Percentiles rank a stretch among this genome's conserved stretches.
Conservation (phyloP, 768 basidiomycete genomes). For the Pleurotus eryngii region DNA sequence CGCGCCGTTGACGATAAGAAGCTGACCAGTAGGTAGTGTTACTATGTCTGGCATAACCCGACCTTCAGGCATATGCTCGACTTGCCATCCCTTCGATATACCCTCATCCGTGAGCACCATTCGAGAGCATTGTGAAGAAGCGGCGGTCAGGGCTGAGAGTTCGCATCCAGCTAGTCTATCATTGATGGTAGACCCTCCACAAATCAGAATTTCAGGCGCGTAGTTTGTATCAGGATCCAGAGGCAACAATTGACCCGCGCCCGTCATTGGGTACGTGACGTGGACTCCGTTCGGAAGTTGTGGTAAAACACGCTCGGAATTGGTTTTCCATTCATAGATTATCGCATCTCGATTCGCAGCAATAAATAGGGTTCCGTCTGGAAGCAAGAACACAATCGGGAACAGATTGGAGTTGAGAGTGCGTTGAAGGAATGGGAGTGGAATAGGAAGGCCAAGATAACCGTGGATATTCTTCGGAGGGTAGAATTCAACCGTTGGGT, state of each 20-base stretch:
- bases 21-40: conserved; percentile 70
- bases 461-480: conserved; percentile 74
- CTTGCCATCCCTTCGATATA: conserved; percentile 67
- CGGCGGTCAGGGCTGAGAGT: conserved; percentile 69
- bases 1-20: conserved; percentile 77
- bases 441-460: conserved; percentile 64
- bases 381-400: conserved; percentile 70
- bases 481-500: conserved; percentile 79
- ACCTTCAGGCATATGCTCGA: conserved; percentile 71
- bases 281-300: conserved; percentile 73
- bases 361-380: conserved; percentile 68
- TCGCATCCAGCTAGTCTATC: conserved; percentile 57
- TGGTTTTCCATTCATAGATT: conserved; percentile 72
- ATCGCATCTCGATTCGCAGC: conserved; percentile 78
- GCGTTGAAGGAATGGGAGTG: conserved; percentile 58
- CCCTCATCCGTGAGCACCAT: conserved; percentile 63
- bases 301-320: conserved; percentile 62
- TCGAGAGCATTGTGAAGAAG: conserved; percentile 71
- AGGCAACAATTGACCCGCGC: conserved; percentile 70
- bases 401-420: conserved; percentile 84
- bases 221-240: conserved; percentile 61
- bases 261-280: conserved; percentile 82
- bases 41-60: conserved; percentile 82
- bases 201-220: conserved; percentile 66
- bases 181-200: conserved; percentile 69